Evolutionary conservation across 2,329 filamentous ascomycete species (phyloP).

Genomic region (Fusarium compactum): DNA sequence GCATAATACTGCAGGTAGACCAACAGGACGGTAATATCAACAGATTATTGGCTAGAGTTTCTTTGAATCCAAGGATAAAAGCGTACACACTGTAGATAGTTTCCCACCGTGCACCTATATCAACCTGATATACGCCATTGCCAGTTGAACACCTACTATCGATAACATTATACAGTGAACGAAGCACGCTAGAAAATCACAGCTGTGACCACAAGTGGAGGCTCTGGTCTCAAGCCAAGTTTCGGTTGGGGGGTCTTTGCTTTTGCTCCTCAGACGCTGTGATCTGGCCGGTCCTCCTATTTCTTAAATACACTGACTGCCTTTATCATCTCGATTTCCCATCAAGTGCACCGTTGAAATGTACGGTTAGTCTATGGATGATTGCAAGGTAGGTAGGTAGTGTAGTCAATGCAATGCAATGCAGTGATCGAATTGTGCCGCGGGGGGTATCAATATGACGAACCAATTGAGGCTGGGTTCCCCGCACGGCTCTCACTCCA

Average conservation of each 20-base stretch:
- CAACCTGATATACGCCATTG: neutral
- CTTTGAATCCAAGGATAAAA: neutral
- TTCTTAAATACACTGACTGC: neutral
- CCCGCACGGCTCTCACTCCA: conserved; percentile 37
- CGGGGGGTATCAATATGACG: conserved; percentile 1
- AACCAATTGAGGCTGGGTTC: conserved; percentile 24
- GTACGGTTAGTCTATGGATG: neutral
- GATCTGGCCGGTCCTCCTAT: neutral
- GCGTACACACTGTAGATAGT: neutral
- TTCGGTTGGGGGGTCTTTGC: neutral
- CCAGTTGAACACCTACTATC: neutral
- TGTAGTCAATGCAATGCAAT: conserved; percentile 2
- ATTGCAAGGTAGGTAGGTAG: neutral
- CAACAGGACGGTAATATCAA: no score
- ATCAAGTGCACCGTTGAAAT: neutral
- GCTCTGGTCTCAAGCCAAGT: neutral
- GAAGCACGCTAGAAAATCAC: conserved; percentile 26
- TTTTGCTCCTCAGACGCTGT: conserved; percentile 1
- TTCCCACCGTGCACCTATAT: neutral
- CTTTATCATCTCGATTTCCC: conserved; percentile 7
- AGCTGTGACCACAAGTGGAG: conserved; percentile 4
- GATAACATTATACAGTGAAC: neutral
- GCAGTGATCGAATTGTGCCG: conserved; percentile 5
- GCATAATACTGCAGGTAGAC: neutral
- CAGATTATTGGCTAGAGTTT: neutral